Conservation (phyloP, 352 stramenopile species). For the Phytophthora uliginosa region DNA sequence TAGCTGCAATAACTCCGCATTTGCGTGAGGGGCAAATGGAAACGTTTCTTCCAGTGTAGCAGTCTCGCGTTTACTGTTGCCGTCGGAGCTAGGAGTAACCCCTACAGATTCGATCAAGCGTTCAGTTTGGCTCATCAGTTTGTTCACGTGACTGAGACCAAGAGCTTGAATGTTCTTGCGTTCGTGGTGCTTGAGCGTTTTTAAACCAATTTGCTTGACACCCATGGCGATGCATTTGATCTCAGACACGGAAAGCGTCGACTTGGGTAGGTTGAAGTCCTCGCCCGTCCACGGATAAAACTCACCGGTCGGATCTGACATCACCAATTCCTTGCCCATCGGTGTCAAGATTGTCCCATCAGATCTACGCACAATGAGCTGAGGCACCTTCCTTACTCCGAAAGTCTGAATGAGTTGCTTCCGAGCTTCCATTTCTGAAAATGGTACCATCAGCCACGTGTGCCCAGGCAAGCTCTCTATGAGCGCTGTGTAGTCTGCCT, state of each 20-base stretch:
- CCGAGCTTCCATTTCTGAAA: slow-evolving; percentile 73
- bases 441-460: slow-evolving; percentile 81
- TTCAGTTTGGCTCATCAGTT: slow-evolving; percentile 62
- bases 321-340: slow-evolving; percentile 74
- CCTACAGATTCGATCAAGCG: slow-evolving; percentile 51
- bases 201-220: slow-evolving; percentile 80
- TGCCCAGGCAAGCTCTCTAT: slow-evolving; percentile 61
- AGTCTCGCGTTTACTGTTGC: slow-evolving; percentile 23
- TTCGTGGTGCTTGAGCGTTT: slow-evolving; percentile 72
- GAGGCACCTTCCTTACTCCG: slow-evolving; percentile 60
- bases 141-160: slow-evolving; percentile 62
- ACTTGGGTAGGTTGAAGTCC: slow-evolving; percentile 65
- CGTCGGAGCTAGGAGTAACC: slow-evolving; percentile 21
- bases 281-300: slow-evolving; percentile 75
- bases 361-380: slow-evolving; percentile 66
- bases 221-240: slow-evolving; percentile 70
- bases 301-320: slow-evolving; percentile 62
- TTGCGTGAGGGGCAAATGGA: slow-evolving; percentile 61
- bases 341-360: slow-evolving; percentile 76
- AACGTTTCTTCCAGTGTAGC: slow-evolving; percentile 51
- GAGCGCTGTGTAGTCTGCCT: slow-evolving; percentile 62
- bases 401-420: slow-evolving; percentile 83
- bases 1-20: slow-evolving; percentile 67
- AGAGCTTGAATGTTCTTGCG: slow-evolving; percentile 44
- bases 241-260: slow-evolving; percentile 65